Evolutionary conservation across 1,284 basidiomycete genomes (phyloP).

Genomic region (Cryptococcus jaspeensis): DNA sequence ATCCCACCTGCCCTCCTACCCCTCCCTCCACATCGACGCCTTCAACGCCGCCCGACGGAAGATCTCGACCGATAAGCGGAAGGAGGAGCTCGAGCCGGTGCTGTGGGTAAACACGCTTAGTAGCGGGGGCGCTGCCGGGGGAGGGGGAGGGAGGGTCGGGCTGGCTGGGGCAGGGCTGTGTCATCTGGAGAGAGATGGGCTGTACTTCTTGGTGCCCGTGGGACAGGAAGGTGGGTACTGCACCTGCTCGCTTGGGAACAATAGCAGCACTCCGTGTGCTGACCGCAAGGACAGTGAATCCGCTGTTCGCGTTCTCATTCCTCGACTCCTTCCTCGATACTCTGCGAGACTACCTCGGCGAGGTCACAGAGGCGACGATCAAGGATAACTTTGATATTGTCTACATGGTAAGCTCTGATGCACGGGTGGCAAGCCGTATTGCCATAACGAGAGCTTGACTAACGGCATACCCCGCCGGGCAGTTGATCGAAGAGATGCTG

Average conservation of each 20-base stretch:
- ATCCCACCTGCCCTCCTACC: conserved; percentile 71
- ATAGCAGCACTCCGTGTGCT: neutral
- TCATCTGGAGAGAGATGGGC: conserved; percentile 70
- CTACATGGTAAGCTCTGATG: conserved; percentile 67
- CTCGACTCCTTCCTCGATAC: conserved; percentile 80
- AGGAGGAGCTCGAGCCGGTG: conserved; percentile 32
- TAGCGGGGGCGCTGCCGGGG: neutral
- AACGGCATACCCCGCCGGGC: neutral
- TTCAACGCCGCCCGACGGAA: conserved; percentile 70
- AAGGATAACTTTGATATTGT: conserved; percentile 95
- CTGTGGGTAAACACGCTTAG: conserved; percentile 45
- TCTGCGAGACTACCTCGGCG: conserved; percentile 81
- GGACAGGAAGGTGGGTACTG: conserved; percentile 55
- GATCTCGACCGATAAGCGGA: conserved; percentile 34
- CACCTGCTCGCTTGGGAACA: neutral
- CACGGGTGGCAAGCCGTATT: no score
- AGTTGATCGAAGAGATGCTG: conserved; percentile 93
- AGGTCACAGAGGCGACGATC: conserved; percentile 66
- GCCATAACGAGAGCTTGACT: neutral
- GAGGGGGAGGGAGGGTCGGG: conserved; percentile 30
- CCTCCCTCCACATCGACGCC: conserved; percentile 81
- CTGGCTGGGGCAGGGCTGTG: conserved; percentile 51
- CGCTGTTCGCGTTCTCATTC: conserved; percentile 84
- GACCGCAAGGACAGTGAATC: conserved; percentile 64
- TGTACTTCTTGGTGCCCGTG: conserved; percentile 76